A percentile compares a stretch with the other conserved stretches of the same genome.
phyloP scores from a whole-genome alignment of 148 eudicot genomes.

The Persicaria tinctoria region DNA sequence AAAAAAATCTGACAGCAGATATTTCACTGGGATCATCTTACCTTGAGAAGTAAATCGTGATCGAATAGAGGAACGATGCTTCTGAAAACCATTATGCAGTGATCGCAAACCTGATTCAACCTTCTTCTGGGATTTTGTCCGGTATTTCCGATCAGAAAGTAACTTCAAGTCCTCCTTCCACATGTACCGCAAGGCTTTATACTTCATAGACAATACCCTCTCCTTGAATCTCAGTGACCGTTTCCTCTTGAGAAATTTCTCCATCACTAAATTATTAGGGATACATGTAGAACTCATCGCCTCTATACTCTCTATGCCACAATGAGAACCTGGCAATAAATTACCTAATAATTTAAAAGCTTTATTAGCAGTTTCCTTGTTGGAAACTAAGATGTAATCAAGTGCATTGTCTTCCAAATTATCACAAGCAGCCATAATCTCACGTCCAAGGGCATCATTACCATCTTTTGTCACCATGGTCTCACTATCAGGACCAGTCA shows the following conservation, averaged over 20 bases:
- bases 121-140: slow-evolving; percentile 57
- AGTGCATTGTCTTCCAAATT: slow-evolving; percentile 20
- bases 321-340: slow-evolving; percentile 34
- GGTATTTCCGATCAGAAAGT: slow-evolving; percentile 44
- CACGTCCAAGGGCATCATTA: background rate
- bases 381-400: slow-evolving; percentile 43
- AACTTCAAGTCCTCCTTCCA: slow-evolving; percentile 72
- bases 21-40: slow-evolving; percentile 16
- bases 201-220: slow-evolving; percentile 59
- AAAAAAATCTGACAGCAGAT: background rate
- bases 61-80: slow-evolving; percentile 52
- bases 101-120: slow-evolving; percentile 36
- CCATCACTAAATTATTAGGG: slow-evolving; percentile 28
- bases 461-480: slow-evolving; percentile 8
- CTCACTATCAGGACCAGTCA: slow-evolving; percentile 24
- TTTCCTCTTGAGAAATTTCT: slow-evolving; percentile 47
- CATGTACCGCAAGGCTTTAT: slow-evolving; percentile 50
- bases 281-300: slow-evolving; percentile 16
- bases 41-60: slow-evolving; percentile 52
- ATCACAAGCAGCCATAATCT: slow-evolving; percentile 7
- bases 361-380: slow-evolving; percentile 45
- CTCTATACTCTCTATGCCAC: slow-evolving; percentile 14
- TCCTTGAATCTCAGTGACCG: slow-evolving; percentile 49
- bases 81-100: slow-evolving; percentile 34
- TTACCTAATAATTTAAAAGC: slow-evolving; percentile 49